Evolutionary conservation across 1,284 basidiomycete species (phyloP).

Genomic region (Pseudozyma tsukubaensis): DNA sequence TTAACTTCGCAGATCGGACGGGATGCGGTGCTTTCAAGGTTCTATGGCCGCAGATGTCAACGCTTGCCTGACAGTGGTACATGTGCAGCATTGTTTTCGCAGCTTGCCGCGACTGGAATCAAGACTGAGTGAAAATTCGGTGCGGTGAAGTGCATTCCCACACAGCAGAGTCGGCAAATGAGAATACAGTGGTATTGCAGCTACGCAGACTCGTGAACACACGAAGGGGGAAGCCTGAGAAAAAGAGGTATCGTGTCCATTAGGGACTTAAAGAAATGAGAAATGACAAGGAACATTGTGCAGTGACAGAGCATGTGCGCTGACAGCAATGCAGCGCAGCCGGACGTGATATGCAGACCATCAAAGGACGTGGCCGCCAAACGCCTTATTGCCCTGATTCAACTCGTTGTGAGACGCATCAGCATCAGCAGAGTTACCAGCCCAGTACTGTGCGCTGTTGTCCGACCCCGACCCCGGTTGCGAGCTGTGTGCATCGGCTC

Average conservation of each 20-base stretch:
- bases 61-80: neutral
- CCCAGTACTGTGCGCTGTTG: constrained; percentile 8
- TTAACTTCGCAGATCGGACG: constrained; percentile 84
- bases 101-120: too few species aligned
- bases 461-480: constrained; percentile 19
- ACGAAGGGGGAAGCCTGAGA: too few species aligned
- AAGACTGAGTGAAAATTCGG: too few species aligned
- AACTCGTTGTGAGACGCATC: neutral
- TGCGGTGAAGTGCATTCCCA: too few species aligned
- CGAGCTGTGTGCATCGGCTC: neutral
- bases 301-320: neutral
- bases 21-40: constrained; percentile 83
- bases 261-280: too few species aligned
- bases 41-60: constrained; percentile 78
- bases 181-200: too few species aligned
- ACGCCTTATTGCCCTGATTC: constrained; percentile 15
- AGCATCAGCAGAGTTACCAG: neutral
- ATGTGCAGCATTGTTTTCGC: neutral
- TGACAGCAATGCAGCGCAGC: neutral
- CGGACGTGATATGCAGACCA: neutral
- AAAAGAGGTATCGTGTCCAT: too few species aligned
- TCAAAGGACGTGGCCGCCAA: constrained; percentile 46
- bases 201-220: too few species aligned
- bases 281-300: too few species aligned
- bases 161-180: too few species aligned